These are phyloP conservation scores for Anisogramma anomala DNA, from an alignment of 2,329 filamentous ascomycete genomes.

Conservation along the genomic window DNA sequence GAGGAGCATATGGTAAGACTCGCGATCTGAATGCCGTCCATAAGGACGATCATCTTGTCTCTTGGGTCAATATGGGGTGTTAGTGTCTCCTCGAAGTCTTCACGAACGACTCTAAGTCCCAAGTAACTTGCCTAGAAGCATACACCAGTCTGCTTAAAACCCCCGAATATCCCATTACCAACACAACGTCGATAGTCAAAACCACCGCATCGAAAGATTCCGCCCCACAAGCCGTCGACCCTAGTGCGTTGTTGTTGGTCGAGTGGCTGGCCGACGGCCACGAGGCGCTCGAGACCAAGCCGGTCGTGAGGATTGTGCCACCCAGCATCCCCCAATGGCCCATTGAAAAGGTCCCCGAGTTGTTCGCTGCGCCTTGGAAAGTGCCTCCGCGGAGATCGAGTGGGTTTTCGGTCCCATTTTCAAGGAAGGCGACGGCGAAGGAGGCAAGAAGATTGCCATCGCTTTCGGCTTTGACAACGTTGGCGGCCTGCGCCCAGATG, in stretches of 20 bases:
- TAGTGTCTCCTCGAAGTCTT: no score
- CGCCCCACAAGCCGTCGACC: background rate
- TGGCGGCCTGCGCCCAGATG: background rate
- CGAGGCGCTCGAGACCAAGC: background rate
- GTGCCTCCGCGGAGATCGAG: background rate
- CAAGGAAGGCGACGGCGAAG: background rate
- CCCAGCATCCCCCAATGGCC: background rate
- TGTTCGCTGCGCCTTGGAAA: background rate
- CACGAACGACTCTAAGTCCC: background rate
- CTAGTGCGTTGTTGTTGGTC: background rate
- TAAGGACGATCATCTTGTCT: background rate
- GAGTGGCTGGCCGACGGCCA: background rate
- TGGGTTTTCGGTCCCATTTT: background rate
- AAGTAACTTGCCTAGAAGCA: background rate
- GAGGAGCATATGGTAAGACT: background rate
- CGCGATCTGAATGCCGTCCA: background rate
- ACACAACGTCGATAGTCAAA: background rate
- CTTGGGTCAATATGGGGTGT: background rate
- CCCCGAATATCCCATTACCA: background rate
- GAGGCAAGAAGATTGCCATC: background rate
- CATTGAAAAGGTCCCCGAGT: background rate
- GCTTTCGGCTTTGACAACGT: background rate
- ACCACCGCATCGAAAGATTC: background rate
- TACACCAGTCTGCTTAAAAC: background rate
- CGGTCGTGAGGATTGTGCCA: background rate